These are phyloP conservation scores for Cercospora berteroae DNA, from an alignment of 2,329 filamentous ascomycete species.

Conservation along the genomic window DNA sequence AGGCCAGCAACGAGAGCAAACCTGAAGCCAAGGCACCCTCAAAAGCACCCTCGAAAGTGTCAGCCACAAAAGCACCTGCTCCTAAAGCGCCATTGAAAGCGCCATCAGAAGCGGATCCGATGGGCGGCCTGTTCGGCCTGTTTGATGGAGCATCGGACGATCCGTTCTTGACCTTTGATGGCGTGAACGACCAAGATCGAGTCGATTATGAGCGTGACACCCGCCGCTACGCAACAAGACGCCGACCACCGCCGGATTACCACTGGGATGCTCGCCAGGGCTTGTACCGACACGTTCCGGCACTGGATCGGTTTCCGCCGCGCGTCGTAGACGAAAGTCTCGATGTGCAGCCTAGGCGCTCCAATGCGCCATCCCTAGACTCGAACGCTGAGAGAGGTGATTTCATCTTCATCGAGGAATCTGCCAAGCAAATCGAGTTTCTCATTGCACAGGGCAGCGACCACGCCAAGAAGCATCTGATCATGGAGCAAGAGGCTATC, in stretches of 20 bases:
- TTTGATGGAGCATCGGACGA: slow-evolving; percentile 38
- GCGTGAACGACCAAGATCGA: slow-evolving; percentile 8
- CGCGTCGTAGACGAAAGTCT: background rate
- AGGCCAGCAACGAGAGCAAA: background rate
- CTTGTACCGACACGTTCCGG: slow-evolving; percentile 3
- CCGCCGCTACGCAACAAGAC: background rate
- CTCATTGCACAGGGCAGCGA: slow-evolving; percentile 11
- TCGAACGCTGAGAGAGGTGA: slow-evolving; percentile 3
- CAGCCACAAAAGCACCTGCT: slow-evolving; percentile 12
- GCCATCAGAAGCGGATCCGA: slow-evolving; percentile 12
- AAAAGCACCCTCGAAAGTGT: slow-evolving; percentile 16
- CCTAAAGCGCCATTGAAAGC: slow-evolving; percentile 22
- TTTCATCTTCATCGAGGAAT: slow-evolving; percentile 22
- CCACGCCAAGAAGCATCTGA: slow-evolving; percentile 14
- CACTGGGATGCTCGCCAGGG: slow-evolving; percentile 8
- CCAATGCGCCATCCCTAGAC: background rate
- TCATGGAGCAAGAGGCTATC: slow-evolving; percentile 20
- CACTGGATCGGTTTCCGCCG: background rate
- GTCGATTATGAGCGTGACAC: background rate
- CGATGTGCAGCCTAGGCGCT: slow-evolving; percentile 4
- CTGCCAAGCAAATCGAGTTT: slow-evolving; percentile 16
- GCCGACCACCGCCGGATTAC: slow-evolving; percentile 4
- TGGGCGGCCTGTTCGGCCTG: slow-evolving; percentile 33
- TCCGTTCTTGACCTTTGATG: slow-evolving; percentile 8
- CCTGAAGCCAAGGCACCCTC: slow-evolving; percentile 16